phyloP scores from a whole-genome alignment of 1,284 basidiomycete species.

The Calocybe gambosa region DNA sequence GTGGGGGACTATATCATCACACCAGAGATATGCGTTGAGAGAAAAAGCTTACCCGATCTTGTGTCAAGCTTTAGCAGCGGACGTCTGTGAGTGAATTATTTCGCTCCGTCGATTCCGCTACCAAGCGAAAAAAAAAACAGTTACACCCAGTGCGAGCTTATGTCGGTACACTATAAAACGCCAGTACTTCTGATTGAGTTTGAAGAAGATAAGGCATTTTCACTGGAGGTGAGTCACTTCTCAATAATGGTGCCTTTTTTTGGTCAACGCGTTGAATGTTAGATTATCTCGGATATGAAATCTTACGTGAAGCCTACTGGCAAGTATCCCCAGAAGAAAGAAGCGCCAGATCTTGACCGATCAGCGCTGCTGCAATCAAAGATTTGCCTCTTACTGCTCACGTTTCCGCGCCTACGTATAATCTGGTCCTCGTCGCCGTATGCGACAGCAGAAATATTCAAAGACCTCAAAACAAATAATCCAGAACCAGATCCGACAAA shows the following conservation, averaged over 20 bases:
- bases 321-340: constrained; percentile 52
- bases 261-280: background rate
- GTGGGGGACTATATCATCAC: constrained; percentile 96
- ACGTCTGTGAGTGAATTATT: constrained; percentile 63
- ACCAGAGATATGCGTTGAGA: constrained; percentile 93
- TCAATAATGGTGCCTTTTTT: background rate
- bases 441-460: constrained; percentile 88
- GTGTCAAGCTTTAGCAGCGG: constrained; percentile 91
- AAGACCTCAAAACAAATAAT: constrained; percentile 83
- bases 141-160: constrained; percentile 95
- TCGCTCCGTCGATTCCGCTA: background rate
- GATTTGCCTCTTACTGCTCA: constrained; percentile 81
- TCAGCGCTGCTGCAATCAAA: constrained; percentile 75
- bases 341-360: constrained; percentile 30
- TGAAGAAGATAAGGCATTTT: constrained; percentile 94
- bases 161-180: constrained; percentile 94
- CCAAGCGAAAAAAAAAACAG: constrained; percentile 32
- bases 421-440: constrained; percentile 98
- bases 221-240: constrained; percentile 61
- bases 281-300: constrained; percentile 58
- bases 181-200: constrained; percentile 97
- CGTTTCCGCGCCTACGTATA: constrained; percentile 88
- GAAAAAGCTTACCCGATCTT: constrained; percentile 91
- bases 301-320: constrained; percentile 55
- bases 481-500: constrained; percentile 76